phyloP scores from a whole-genome alignment of 306 rosid species.

The Malus orientalis region DNA sequence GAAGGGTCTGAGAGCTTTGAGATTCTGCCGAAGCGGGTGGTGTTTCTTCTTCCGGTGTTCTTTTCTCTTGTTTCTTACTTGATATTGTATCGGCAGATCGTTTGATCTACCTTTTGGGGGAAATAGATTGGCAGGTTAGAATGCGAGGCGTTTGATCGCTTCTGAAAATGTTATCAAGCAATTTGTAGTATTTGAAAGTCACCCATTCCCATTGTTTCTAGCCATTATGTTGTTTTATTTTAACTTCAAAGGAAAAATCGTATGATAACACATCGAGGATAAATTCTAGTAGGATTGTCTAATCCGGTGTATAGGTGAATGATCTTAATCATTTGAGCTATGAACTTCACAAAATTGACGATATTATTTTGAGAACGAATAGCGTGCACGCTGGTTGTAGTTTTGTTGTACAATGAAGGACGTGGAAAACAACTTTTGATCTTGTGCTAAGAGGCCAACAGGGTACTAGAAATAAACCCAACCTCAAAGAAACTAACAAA shows the following conservation, averaged over 20 bases:
- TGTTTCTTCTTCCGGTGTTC: constrained; percentile 14
- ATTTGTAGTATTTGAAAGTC: no score
- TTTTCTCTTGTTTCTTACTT: constrained; percentile 5
- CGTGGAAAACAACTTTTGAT: constrained; percentile 6
- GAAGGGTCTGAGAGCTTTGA: constrained; percentile 5
- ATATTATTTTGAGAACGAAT: not conserved
- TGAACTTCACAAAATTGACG: not conserved
- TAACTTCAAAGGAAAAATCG: no score
- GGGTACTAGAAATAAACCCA: constrained; percentile 14
- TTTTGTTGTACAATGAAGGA: not conserved
- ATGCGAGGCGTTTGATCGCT: not conserved
- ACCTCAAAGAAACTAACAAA: constrained; percentile 4
- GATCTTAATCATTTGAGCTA: not conserved
- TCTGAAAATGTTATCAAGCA: not conserved
- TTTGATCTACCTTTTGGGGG: not conserved
- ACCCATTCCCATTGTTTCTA: no score
- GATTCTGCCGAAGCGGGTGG: not conserved
- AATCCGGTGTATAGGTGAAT: not conserved
- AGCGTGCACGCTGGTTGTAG: not conserved
- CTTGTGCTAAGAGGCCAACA: constrained; percentile 3
- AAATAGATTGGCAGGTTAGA: not conserved
- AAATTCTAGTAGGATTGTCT: no score
- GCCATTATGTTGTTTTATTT: no score
- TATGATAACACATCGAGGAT: no score
- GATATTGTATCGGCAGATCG: not conserved